Percentiles rank a stretch among this genome's conserved stretches.
These are phyloP conservation scores for Nakazawaea wickerhamii DNA, from an alignment of 805 yeast species.

Conservation along the genomic window DNA sequence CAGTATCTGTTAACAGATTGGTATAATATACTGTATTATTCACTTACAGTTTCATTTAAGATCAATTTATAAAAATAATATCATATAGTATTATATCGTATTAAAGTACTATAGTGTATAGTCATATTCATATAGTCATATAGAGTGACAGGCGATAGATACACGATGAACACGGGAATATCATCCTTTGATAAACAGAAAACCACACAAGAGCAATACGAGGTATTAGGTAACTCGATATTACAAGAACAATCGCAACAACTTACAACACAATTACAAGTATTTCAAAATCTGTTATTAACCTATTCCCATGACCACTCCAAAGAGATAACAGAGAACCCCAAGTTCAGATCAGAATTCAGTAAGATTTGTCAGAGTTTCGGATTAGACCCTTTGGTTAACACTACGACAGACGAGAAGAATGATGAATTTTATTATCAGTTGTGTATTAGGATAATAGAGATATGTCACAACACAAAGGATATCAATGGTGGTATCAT, in stretches of 20 bases:
- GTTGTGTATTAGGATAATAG: conserved; percentile 69
- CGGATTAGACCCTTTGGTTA: conserved; percentile 75
- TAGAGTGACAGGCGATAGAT: too few species aligned
- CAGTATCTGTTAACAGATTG: too few species aligned
- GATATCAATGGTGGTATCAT: conserved; percentile 81
- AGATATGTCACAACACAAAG: conserved; percentile 64
- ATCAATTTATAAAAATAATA: too few species aligned
- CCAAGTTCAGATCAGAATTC: conserved; percentile 64
- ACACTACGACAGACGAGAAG: conserved; percentile 25
- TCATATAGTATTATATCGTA: too few species aligned
- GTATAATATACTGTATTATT: too few species aligned
- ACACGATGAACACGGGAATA: conserved; percentile 20
- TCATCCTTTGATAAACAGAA: conserved; percentile 23
- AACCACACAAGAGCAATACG: conserved; percentile 31
- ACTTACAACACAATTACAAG: conserved; percentile 63
- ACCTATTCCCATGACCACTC: conserved; percentile 72
- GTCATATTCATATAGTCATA: too few species aligned
- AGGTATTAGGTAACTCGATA: conserved; percentile 45
- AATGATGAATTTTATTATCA: conserved; percentile 56
- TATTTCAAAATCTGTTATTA: conserved; percentile 73
- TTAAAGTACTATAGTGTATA: too few species aligned
- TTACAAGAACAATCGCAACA: conserved; percentile 52
- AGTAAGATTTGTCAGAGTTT: conserved; percentile 70
- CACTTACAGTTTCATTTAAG: too few species aligned
- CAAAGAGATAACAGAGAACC: conserved; percentile 56